Evolutionary conservation across 495 filamentous ascomycete genomes (phyloP), one percentile per base, ranked within the genome.

Genomic region (Clavariopsis aquatica): DNA sequence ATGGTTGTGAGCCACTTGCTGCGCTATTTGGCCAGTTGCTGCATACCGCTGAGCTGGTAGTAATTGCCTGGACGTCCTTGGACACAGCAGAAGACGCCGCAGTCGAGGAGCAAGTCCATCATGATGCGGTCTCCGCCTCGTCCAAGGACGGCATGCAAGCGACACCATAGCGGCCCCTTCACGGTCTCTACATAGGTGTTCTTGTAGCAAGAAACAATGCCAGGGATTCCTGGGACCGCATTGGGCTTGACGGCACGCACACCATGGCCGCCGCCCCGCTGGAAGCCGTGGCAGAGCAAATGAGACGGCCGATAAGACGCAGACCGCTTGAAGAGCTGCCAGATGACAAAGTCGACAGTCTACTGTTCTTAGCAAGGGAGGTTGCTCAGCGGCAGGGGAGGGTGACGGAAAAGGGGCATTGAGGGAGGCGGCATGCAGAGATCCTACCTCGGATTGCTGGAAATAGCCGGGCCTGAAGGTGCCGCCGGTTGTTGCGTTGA

Each of bases 271-370:
- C 69, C 69, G 1, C 74, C 72, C 62, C 79, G 77, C 66, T 82
- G 84, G 70, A 86, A 94, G 15, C 92, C 92, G 79, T 92, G 85
- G 64, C 88, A 89, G 12, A 96, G 81, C 5, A 95, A 68, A 76
- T 96, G 91, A 47, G 84, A 80, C 0, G 86, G 85, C 72, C 80
- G 83, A n/a, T 78, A 74, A 38, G 73, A 74, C 0, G 76, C 52
- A 36, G 74, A 74, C 49, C 71, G 76, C 52, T 82, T 84, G 75
- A 96, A 96, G 1, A 96, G 75, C 1, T 82, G 78, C 78, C 84
- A 88, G 28, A 97, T 86, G 12, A 86, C 87, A 71, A 91, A 95
- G 75, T 96, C 89, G 53, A 97, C 83, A 65, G 96, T 82, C 90
- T 98, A 41, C 24, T 17, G 17, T 38, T 28, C 12, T 63, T 61